These are phyloP conservation scores for Lenzites betulinus DNA, from an alignment of 768 basidiomycete species.

Conservation along the genomic window DNA sequence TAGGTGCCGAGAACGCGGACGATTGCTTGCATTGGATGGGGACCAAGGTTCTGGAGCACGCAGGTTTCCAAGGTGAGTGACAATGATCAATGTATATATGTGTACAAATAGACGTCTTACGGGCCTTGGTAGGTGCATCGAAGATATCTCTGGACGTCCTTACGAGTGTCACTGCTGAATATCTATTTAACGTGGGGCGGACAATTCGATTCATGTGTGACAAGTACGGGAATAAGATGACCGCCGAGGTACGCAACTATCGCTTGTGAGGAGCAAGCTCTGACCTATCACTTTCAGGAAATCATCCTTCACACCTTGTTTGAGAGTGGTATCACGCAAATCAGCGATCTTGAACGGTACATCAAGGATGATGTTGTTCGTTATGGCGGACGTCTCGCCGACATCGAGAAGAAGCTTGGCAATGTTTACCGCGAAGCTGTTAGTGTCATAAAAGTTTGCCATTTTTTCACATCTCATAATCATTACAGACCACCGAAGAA, in stretches of 20 bases:
- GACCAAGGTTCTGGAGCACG: slow-evolving; percentile 81
- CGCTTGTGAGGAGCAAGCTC: neutral
- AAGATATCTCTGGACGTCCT: slow-evolving; percentile 76
- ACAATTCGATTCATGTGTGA: slow-evolving; percentile 83
- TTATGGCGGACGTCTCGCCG: slow-evolving; percentile 72
- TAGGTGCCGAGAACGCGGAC: slow-evolving; percentile 60
- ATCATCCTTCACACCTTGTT: slow-evolving; percentile 90
- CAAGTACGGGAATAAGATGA: slow-evolving; percentile 79
- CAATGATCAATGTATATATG: neutral
- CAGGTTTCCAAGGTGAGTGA: slow-evolving; percentile 84
- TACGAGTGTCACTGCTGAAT: slow-evolving; percentile 75
- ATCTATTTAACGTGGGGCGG: slow-evolving; percentile 81
- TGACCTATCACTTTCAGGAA: slow-evolving; percentile 55
- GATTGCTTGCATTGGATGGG: slow-evolving; percentile 75
- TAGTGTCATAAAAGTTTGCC: slow-evolving; percentile 26
- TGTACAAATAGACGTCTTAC: neutral
- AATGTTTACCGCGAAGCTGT: slow-evolving; percentile 82
- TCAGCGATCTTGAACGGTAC: slow-evolving; percentile 83
- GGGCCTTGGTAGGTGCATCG: slow-evolving; percentile 58
- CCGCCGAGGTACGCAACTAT: slow-evolving; percentile 66
- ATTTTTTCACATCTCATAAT: neutral
- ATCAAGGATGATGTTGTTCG: slow-evolving; percentile 87
- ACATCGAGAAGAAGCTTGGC: slow-evolving; percentile 85
- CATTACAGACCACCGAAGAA: slow-evolving; percentile 45
- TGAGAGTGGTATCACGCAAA: slow-evolving; percentile 79